Evolutionary conservation across 371 early-diverging fungal genomes (phyloP), one percentile per base, ranked within the genome.

Genomic region (Basidiobolus meristosporus): DNA sequence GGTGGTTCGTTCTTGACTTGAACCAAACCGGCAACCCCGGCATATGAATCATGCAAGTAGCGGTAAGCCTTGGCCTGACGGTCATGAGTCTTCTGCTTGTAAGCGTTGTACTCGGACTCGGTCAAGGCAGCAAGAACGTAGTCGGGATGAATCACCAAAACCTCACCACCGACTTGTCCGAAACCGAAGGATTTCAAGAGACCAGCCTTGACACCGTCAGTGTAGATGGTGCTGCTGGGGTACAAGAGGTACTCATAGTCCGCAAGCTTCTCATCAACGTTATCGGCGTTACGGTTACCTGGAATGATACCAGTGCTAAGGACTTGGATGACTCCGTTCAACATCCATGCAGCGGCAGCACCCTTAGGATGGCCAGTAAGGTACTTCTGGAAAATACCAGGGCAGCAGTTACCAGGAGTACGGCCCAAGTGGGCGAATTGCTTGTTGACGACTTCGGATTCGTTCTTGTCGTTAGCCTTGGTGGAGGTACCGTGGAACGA

Each of bases 401-500:
- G 79, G 34, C 77, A 54, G 29, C 71, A 70, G 48, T 88, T 84
- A 42, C 93, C 95, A 51, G 68, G 73, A 42, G 79, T 70, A 48
- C 95, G 82, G 30, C 95, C 95, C 15, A 93, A 68, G 51, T 89
- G 88, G 39, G 54, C 66, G 45, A 93, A 53, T 62, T 92, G 93
- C 47, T 68, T 62, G 70, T 91, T 80, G 37, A 90, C 46, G 3
- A 89, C 90, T 34, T 73, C 69, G 9, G 90, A 82, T 58, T 93
- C 95, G 66, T 92, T 95, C 71, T 79, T 79, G 63, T 95, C 95
- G 61, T 95, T 95, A 41, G 93, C 91, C 60, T 81, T 76, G 50
- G 95, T 95, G 16, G 86, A 82, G 20, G 95, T 95, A 46, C 95
- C 95, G 63, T 91, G 95, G 92, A 93, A 93, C 17, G 90, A 90